Base-by-base conservation (phyloP, 1,139 yeast genomes). In the Saccharomyces hybrid region DNA sequence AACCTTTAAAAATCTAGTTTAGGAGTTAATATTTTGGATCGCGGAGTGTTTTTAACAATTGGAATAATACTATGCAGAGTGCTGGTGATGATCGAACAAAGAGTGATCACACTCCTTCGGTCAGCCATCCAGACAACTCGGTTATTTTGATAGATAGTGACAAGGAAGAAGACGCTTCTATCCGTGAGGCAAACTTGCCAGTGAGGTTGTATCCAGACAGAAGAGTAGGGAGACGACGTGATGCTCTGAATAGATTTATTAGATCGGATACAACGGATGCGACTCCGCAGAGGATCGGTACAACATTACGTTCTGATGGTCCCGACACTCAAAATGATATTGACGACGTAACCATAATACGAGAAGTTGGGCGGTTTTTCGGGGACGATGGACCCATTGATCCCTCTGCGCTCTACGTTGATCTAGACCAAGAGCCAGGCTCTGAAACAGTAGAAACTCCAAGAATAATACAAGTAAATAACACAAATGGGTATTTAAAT, bases 111-210 rank as follows among this genome's bases (percentile, higher is more conserved):
- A 16, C 11, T 16, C 44, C 44, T 1, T 16, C 44, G 25, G 44
- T 7, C 13, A 38, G 13, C 6, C 11, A 9, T 38, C 44, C 44
- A 25, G 48, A 52, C 31, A 53, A 51, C 26, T 34, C 52, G 13
- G 55, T 64, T n/a, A 64, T 64, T 29, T 56, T 60, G 49, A 64
- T 65, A 44, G 68, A 62, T 11, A 65, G 68, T 53, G 68, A 64
- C 51, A 59, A 61, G 8, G 69, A 64, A 26, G 67, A 64, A 20
- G 65, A 61, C 42, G 55, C 52, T 20, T 54, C 55, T 11, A 55
- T 53, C 34, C 50, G 55, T 6, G 53, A 58, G 20, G 60, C 57
- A 29, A 55, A 50, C 31, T 50, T 57, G 7, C 57, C 55, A 4
- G 42, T 55, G 11, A 54, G 65, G 23, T 46, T 58, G 20, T 51